A percentile compares a stretch with the other conserved stretches of the same genome.
phyloP scores from a whole-genome alignment of 2,329 filamentous ascomycete genomes.

The Scopulariopsis brevicaulis region DNA sequence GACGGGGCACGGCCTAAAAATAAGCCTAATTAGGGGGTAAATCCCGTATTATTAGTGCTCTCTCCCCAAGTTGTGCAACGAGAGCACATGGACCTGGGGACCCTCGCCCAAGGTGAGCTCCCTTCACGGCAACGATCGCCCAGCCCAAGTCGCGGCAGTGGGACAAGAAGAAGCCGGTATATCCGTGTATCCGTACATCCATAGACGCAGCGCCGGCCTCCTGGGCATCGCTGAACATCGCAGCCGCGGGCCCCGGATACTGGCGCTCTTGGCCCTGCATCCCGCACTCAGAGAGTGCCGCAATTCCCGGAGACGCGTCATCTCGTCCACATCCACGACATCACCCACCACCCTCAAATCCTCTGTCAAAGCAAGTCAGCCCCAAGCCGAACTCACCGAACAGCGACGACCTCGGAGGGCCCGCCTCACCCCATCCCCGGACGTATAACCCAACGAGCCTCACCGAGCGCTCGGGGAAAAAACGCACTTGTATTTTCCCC shows the following conservation, averaged over 20 bases:
- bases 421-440: no score
- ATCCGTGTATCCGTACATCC: no score
- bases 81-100: not conserved
- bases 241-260: no score
- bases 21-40: not conserved
- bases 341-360: not conserved
- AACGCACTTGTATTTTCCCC: no score
- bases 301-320: not conserved
- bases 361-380: no score
- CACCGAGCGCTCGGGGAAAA: no score
- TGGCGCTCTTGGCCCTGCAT: not conserved
- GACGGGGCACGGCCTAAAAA: not conserved
- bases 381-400: no score
- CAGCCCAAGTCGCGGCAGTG: not conserved
- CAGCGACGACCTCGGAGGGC: no score
- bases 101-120: not conserved
- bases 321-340: not conserved
- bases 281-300: not conserved
- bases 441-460: no score
- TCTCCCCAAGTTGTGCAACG: not conserved
- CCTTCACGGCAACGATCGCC: not conserved
- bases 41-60: not conserved
- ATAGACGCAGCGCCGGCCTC: no score
- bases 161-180: no score
- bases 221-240: no score